Base-by-base conservation (phyloP, 2,329 filamentous ascomycete genomes). In the Hirsutella rhossiliensis region DNA sequence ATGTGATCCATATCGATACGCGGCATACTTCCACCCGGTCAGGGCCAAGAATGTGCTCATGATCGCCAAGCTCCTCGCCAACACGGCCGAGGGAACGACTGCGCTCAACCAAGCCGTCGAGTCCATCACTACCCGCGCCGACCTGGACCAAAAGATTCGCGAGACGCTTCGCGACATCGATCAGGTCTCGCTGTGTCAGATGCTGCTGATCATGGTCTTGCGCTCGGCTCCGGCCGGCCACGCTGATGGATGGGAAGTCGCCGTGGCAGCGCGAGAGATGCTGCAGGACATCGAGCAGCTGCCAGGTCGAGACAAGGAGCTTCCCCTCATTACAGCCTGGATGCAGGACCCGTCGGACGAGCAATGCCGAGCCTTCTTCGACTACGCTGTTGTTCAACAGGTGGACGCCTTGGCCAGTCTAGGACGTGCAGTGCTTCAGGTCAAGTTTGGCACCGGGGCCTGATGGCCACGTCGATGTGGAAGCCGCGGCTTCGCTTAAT, bases 121-220 rank as follows among this genome's bases (percentile, higher is more conserved):
- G 38, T 50, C 52, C 15, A 52, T 52, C 38, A 48, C 60, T 2
- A 47, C 41, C 3, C 50, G 47, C 2, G 47, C 48, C 36, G 43
- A 47, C 42, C 41, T 60, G n/a, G 52, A 55, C 18, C 39, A 51
- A 38, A 45, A 52, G 41, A 48, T 52, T 13, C 51, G 59, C 1
- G 51, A 64, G 18, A 47, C 54, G 0, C 51, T 77, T 17, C 54
- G 56, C 4, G 62, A 64, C 15, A 65, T 72, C 11, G 75, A 78
- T 45, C 72, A 73, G 48, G 65, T 74, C 3, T 71, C 68, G 11
- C 58, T 77, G 41, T 72, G 70, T 48, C 73, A 79, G 50, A 69
- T 69, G 44, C 54, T 79, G 13, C 59, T 78, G 43, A 59, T 67
- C 32, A 63, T 80, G 51, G 62, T 72, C 12, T 49, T 69, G 18